These are phyloP conservation scores for Dryas octopetala DNA, from an alignment of 306 rosid species.

Conservation along the genomic window DNA sequence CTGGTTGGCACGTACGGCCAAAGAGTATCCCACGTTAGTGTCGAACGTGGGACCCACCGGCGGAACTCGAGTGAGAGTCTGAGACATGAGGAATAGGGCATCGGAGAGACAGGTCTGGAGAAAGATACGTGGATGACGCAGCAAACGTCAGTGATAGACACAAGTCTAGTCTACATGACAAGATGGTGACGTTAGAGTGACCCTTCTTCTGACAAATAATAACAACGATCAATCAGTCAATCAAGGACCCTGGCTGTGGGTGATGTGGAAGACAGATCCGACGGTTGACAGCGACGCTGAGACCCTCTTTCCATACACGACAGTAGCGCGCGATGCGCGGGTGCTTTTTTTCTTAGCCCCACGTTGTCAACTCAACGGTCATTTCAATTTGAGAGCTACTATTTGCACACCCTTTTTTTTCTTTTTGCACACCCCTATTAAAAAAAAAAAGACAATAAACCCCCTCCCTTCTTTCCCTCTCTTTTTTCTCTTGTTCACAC, in stretches of 20 bases:
- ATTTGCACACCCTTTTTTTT: no score
- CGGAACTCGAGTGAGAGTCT: neutral
- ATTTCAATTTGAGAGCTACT: neutral
- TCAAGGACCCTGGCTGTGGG: neutral
- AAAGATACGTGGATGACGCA: conserved; percentile 39
- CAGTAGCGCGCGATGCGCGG: conserved; percentile 85
- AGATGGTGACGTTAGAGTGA: conserved; percentile 34
- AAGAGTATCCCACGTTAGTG: neutral
- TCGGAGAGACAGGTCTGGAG: conserved; percentile 3
- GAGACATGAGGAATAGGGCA: neutral
- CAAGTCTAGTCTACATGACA: conserved; percentile 36
- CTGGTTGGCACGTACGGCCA: neutral
- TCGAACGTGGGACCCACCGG: neutral
- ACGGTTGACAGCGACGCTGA: conserved; percentile 42
- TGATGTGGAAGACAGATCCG: conserved; percentile 39
- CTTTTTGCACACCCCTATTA: no score
- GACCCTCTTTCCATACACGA: conserved; percentile 13
- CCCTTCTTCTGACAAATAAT: conserved; percentile 3
- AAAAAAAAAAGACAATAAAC: no score
- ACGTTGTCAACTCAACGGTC: neutral
- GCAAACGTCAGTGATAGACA: conserved; percentile 17
- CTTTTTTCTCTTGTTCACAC: no score
- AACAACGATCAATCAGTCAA: conserved; percentile 18
- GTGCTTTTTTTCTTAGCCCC: conserved; percentile 31
- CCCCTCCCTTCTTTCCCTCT: no score